A percentile compares a stretch with the other conserved stretches of the same genome.
Conservation (phyloP, 2,329 filamentous ascomycete genomes). For the Fusarium abutilonis region DNA sequence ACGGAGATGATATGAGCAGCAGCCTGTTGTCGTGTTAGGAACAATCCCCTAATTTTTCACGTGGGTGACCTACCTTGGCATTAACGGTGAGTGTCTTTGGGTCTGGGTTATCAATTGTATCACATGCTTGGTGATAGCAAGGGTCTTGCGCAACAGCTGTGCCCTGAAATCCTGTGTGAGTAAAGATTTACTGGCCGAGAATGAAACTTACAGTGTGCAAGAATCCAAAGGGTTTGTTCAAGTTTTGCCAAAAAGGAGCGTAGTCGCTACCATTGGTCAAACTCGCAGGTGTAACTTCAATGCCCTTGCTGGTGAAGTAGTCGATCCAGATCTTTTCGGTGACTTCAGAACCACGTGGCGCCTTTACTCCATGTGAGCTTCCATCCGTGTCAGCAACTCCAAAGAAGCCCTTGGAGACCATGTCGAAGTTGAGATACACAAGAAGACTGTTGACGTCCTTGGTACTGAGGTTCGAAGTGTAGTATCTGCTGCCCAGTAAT, state of each 20-base stretch:
- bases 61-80: constrained; percentile 29
- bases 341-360: constrained; percentile 44
- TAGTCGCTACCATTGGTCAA: constrained; percentile 51
- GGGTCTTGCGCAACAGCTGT: constrained; percentile 39
- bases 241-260: constrained; percentile 45
- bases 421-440: constrained; percentile 40
- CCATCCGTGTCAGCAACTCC: constrained; percentile 42
- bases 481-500: constrained; percentile 34
- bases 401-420: constrained; percentile 40
- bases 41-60: accelerated
- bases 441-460: constrained; percentile 36
- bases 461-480: constrained; percentile 20
- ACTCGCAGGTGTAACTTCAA: constrained; percentile 40
- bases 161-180: background rate
- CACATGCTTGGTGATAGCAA: constrained; percentile 50
- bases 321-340: constrained; percentile 41
- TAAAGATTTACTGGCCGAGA: accelerated
- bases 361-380: constrained; percentile 39
- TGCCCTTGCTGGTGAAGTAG: constrained; percentile 47
- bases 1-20: constrained; percentile 59
- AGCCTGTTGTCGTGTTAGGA: constrained; percentile 27
- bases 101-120: constrained; percentile 51
- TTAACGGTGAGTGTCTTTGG: constrained; percentile 47
- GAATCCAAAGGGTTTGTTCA: constrained; percentile 40
- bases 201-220: constrained; percentile 22